Conservation (phyloP, 805 yeast genomes). For the Hanseniaspora guilliermondii region DNA sequence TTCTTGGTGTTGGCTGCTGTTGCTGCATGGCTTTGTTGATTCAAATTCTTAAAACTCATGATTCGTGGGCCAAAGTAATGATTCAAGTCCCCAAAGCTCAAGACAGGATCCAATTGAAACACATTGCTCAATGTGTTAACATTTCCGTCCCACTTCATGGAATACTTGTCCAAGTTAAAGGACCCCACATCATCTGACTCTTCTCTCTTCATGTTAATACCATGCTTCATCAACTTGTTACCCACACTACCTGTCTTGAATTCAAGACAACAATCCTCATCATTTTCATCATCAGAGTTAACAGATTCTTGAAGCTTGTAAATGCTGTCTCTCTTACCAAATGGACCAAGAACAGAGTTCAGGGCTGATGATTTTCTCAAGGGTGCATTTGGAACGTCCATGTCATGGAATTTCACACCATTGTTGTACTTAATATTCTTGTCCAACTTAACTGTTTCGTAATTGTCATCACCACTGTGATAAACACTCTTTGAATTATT, state of each 20-base stretch:
- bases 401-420: neutral
- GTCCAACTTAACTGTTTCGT: slow-evolving; percentile 2
- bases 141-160: slow-evolving; percentile 11
- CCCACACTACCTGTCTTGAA: slow-evolving; percentile 1
- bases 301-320: slow-evolving; percentile 7
- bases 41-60: neutral
- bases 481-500: slow-evolving; percentile 4
- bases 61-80: slow-evolving; percentile 15
- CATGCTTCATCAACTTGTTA: neutral
- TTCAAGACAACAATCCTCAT: slow-evolving; percentile 4
- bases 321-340: slow-evolving; percentile 13
- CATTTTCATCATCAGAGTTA: slow-evolving; percentile 1
- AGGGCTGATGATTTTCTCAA: neutral
- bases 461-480: slow-evolving; percentile 11
- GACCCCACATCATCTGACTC: slow-evolving; percentile 13
- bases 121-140: slow-evolving; percentile 23
- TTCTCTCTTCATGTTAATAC: neutral
- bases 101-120: slow-evolving; percentile 25
- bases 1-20: neutral
- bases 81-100: slow-evolving; percentile 22
- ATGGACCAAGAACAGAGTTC: neutral
- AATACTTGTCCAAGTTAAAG: neutral
- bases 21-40: neutral
- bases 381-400: neutral
- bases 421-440: slow-evolving; percentile 10